Percentiles rank a stretch among this genome's conserved stretches.
These are phyloP conservation scores for Hygrocybe punicea DNA, from an alignment of 768 basidiomycete species.

Conservation along the genomic window DNA sequence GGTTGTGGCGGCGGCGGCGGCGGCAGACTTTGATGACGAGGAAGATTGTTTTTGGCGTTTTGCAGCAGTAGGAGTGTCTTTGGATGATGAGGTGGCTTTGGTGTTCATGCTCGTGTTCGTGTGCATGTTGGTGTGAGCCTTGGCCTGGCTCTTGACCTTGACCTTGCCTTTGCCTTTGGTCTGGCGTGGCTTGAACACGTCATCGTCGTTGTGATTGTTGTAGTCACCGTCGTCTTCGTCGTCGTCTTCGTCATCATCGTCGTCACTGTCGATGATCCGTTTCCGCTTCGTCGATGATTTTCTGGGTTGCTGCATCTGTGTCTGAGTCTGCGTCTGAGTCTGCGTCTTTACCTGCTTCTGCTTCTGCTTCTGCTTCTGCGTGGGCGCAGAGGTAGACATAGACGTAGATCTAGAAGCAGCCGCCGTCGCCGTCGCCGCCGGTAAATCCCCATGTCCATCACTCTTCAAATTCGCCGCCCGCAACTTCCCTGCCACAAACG, in stretches of 20 bases:
- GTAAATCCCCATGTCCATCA: constrained; percentile 4
- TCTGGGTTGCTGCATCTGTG: too few relatives aligned
- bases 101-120: background rate
- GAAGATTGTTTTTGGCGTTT: background rate
- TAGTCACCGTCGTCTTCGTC: background rate
- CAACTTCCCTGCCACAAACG: constrained; percentile 43
- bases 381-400: too few relatives aligned
- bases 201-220: background rate
- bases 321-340: too few relatives aligned
- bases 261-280: background rate
- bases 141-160: too few relatives aligned
- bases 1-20: too few relatives aligned
- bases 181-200: too few relatives aligned
- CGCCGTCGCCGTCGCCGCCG: constrained; percentile 1
- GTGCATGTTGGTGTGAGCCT: too few relatives aligned
- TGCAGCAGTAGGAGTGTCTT: background rate
- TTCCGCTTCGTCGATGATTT: constrained; percentile 1
- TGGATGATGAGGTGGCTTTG: background rate
- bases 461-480: constrained; percentile 3
- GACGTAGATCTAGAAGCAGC: too few relatives aligned
- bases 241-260: background rate
- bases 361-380: too few relatives aligned
- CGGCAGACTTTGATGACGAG: too few relatives aligned
- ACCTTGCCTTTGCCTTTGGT: too few relatives aligned
- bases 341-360: too few relatives aligned